Base-by-base conservation (phyloP, 2,329 filamentous ascomycete species). In the Fusarium sororula region DNA sequence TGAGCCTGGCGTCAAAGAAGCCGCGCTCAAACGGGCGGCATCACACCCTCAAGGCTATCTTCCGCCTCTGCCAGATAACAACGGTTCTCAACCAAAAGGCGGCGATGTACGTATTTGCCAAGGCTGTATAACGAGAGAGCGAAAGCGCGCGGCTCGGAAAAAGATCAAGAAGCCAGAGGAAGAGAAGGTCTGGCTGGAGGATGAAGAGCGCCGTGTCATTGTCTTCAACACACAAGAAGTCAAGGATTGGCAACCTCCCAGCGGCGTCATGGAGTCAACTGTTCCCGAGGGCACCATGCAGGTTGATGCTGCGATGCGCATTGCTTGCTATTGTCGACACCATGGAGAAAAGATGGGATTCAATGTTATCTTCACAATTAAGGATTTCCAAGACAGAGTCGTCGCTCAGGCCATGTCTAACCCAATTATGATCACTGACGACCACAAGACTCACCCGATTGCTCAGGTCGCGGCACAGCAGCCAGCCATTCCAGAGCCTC, bases 371-470 rank as follows among this genome's bases (percentile, higher is more conserved):
- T 97, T 98, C 83, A 98, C 96, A 3, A 88, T 99, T 79, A 97
- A 95, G 80, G 94, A 98, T 82, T 90, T 90, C 79, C 85, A 90
- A 72, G 93, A 92, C 77, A 90, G 91, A 50, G 85, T 98, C 38
- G 85, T 98, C 48, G 93, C 94, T 12, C 96, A 99, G 83, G 90
- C 91, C 59, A 92, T 98, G 74, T 94, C 94, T 26, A 91, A 92
- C 63, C 93, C 94, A 1, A 97, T 98, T 74, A 96, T 98, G 89
- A 98, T 98, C 73, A 98, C 96, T 3, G 96, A 99, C 80, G 96
- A 99, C 79, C 96, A 98, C 85, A 98, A 98, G 85, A 98, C 94
- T 13, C 93, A 94, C 77, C 79, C 80, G 9, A 79, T 80, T 66
- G 74, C 80, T 11, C 78, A 81, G 39, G 54, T 76, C 11, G 66